Evolutionary conservation across 495 filamentous ascomycete genomes (phyloP).

Genomic region (Neurospora sp.): DNA sequence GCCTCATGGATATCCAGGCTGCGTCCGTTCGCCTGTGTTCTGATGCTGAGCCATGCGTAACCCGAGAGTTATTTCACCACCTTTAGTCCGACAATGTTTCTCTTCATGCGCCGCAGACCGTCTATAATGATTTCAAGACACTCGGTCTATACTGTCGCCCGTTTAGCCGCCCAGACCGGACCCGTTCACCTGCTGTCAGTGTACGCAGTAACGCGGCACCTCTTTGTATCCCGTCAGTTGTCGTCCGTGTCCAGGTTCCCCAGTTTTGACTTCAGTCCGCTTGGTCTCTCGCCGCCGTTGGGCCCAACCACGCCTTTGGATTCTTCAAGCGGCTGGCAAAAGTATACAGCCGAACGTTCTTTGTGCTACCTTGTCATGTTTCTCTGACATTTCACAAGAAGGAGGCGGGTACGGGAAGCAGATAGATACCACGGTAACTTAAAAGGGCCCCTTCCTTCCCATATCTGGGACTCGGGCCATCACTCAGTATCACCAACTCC

Average conservation of each 20-base stretch:
- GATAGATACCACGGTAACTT: not conserved
- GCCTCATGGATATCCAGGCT: not conserved
- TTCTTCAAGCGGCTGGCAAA: not conserved
- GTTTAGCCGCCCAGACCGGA: not conserved
- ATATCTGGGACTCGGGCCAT: not conserved
- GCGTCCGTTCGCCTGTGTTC: not conserved
- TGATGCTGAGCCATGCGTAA: not conserved
- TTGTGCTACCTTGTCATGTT: conserved; percentile 3
- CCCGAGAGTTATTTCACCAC: not conserved
- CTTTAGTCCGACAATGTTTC: not conserved
- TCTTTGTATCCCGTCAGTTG: not conserved
- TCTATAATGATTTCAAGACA: not conserved
- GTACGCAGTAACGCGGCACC: not conserved
- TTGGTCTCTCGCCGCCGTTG: not conserved
- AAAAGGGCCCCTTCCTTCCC: conserved; percentile 1
- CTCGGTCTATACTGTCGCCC: not conserved
- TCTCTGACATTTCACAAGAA: not conserved
- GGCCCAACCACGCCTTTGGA: not conserved
- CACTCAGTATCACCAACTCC: conserved; percentile 12
- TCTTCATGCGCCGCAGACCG: not conserved
- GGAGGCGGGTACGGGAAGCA: not conserved
- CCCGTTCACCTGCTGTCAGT: not conserved
- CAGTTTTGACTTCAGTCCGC: not conserved
- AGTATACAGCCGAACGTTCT: not conserved
- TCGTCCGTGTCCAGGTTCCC: not conserved